These are phyloP conservation scores for Termitomyces sp. DNA, from an alignment of 768 basidiomycete genomes.

Conservation along the genomic window DNA sequence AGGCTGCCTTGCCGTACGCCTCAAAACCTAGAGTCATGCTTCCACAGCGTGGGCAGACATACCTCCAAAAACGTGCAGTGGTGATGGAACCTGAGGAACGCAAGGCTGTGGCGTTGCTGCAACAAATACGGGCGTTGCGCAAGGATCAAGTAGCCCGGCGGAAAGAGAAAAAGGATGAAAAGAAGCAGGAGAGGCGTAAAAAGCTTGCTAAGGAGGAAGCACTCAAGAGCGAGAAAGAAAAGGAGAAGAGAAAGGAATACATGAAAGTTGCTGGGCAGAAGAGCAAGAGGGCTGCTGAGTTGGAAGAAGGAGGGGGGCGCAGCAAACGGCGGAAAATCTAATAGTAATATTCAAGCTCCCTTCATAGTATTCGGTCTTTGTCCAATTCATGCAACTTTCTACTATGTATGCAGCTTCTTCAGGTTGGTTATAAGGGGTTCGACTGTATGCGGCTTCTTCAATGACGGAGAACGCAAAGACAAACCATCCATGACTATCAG, in stretches of 20 bases:
- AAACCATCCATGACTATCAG: not conserved
- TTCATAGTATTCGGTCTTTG: too few relatives aligned
- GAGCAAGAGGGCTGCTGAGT: slow-evolving; percentile 58
- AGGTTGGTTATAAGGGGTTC: too few relatives aligned
- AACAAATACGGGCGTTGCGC: slow-evolving; percentile 87
- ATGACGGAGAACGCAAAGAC: not conserved
- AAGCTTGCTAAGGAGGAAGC: slow-evolving; percentile 68
- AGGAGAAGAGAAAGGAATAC: slow-evolving; percentile 68
- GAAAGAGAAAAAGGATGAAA: slow-evolving; percentile 83
- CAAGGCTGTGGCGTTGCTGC: slow-evolving; percentile 83
- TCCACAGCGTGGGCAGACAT: slow-evolving; percentile 70
- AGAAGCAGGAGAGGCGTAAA: slow-evolving; percentile 61
- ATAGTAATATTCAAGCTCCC: not conserved
- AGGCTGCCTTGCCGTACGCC: slow-evolving; percentile 84
- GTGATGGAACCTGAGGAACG: slow-evolving; percentile 95
- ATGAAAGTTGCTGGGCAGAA: slow-evolving; percentile 72
- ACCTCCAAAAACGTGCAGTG: slow-evolving; percentile 91
- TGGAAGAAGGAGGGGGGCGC: slow-evolving; percentile 46
- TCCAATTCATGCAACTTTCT: too few relatives aligned
- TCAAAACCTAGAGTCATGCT: slow-evolving; percentile 85
- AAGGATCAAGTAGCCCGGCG: slow-evolving; percentile 81
- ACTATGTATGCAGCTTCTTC: too few relatives aligned
- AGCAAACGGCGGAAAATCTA: slow-evolving; percentile 47
- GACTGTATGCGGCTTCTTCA: not conserved
- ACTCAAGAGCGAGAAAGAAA: slow-evolving; percentile 59